Evolutionary conservation across 257 asterid species (phyloP), one percentile per base, ranked within the genome.

Genomic region (Parsonsia alboflavescens): DNA sequence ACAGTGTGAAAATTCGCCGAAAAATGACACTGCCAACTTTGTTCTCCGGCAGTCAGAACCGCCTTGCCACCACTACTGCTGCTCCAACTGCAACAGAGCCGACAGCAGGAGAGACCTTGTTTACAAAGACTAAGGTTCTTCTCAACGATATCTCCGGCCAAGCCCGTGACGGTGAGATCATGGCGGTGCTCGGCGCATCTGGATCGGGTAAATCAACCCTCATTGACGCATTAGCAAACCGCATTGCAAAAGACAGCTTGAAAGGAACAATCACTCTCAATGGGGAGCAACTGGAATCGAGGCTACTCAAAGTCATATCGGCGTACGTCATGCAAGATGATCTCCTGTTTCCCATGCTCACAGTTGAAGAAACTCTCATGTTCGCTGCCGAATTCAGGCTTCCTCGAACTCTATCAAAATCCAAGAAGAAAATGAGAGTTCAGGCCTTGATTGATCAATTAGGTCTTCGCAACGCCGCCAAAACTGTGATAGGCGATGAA

Each of bases 311-410:
- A 78, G 92, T 88, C 76, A 89, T 91, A 0, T 91, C 97, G 0
- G 96, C 97, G 2, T 91, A 91, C 21, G 97, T 91, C 41, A 88
- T 91, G 97, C 97, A 91, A 54, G 96, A 91, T 33, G 97, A 89
- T 76, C 91, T 91, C 1, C 65, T 91, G 2, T 89, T 83, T 69
- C 97, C 97, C 1, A 91, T 91, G 96, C 87, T 91, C 41, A 91
- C 97, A 0, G 96, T 91, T 0, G 97, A 91, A 69, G 96, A 91
- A 62, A 91, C 97, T 39, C 86, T 91, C 3, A 89, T 81, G 96
- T 91, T 89, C 42, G 97, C 97, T 7, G 93, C 97, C 24, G 96
- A 91, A 81, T 91, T 91, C 22, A 73, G 97, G 50, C 83, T 91
- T 1, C 97, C 97, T 0, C 73, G 89, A 10, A 50, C 39, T 7